Conservation (phyloP, 129 eudicot genomes). For the Daucus carota region DNA sequence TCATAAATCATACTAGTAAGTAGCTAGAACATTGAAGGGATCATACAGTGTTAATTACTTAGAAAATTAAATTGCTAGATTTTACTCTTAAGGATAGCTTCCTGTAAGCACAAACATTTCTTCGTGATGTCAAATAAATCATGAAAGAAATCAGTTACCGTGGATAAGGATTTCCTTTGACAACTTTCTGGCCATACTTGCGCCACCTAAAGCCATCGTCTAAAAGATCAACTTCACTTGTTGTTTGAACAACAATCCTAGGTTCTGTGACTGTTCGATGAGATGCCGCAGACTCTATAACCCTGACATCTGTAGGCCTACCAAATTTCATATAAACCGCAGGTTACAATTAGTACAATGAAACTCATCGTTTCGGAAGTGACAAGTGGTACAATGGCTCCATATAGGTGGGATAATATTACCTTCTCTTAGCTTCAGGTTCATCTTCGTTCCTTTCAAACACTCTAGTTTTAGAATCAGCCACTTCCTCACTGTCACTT, state of each 20-base stretch:
- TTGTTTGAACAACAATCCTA: conserved; percentile 84
- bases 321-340: conserved; percentile 12
- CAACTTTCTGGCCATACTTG: conserved; percentile 92
- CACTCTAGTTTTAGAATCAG: conserved; percentile 49
- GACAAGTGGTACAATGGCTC: no score
- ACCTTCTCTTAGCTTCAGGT: conserved; percentile 87
- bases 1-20: neutral
- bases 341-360: conserved; percentile 9
- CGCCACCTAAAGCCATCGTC: conserved; percentile 98
- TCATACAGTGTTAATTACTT: neutral
- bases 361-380: no score
- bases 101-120: neutral
- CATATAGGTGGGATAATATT: neutral
- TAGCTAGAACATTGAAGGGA: neutral
- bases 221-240: conserved; percentile 94
- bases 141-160: conserved; percentile 34
- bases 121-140: neutral
- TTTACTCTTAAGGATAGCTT: neutral
- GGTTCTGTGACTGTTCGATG: conserved; percentile 81
- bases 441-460: conserved; percentile 60
- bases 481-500: conserved; percentile 80
- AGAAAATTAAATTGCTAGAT: neutral
- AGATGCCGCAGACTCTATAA: conserved; percentile 51
- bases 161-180: conserved; percentile 94
- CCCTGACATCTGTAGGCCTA: conserved; percentile 61